Conservation (phyloP, 768 basidiomycete species). For the Suillus subalutaceus region DNA sequence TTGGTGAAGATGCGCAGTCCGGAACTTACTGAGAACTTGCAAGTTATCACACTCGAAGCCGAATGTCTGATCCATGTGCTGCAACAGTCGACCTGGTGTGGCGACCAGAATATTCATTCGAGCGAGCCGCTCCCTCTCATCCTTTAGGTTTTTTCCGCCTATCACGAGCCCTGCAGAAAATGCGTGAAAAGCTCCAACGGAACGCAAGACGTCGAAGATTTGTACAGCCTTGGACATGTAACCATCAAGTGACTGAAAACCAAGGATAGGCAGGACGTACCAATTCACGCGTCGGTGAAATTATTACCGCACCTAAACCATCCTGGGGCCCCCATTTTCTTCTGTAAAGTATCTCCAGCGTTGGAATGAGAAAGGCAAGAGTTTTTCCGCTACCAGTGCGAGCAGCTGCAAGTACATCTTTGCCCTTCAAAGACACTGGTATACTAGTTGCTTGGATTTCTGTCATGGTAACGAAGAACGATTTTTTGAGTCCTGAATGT, state of each 20-base stretch:
- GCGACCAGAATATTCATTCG: constrained; percentile 99
- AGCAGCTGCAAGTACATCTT: constrained; percentile 71
- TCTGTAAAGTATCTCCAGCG: constrained; percentile 65
- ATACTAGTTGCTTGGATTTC: constrained; percentile 70
- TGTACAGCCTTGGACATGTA: constrained; percentile 78
- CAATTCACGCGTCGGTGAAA: constrained; percentile 92
- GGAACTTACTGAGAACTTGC: constrained; percentile 81
- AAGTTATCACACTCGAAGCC: constrained; percentile 91
- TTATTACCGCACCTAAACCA: constrained; percentile 85
- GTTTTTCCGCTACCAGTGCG: constrained; percentile 77
- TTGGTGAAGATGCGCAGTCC: neutral
- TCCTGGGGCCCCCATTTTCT: constrained; percentile 74
- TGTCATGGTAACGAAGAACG: constrained; percentile 86
- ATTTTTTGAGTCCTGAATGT: constrained; percentile 76
- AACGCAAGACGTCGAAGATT: constrained; percentile 95
- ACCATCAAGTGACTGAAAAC: neutral
- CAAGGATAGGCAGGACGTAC: constrained; percentile 44
- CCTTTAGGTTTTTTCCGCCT: constrained; percentile 93
- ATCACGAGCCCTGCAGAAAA: constrained; percentile 97
- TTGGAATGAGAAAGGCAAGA: constrained; percentile 69
- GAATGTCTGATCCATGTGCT: constrained; percentile 98
- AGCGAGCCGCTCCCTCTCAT: constrained; percentile 82
- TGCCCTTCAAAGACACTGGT: constrained; percentile 60
- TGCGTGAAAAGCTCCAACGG: constrained; percentile 86
- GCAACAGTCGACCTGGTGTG: constrained; percentile 91